Evolutionary conservation across 108 stramenopile genomes (phyloP), one percentile per base, ranked within the genome.

Genomic region (Pseudonitzschia multiseries): DNA sequence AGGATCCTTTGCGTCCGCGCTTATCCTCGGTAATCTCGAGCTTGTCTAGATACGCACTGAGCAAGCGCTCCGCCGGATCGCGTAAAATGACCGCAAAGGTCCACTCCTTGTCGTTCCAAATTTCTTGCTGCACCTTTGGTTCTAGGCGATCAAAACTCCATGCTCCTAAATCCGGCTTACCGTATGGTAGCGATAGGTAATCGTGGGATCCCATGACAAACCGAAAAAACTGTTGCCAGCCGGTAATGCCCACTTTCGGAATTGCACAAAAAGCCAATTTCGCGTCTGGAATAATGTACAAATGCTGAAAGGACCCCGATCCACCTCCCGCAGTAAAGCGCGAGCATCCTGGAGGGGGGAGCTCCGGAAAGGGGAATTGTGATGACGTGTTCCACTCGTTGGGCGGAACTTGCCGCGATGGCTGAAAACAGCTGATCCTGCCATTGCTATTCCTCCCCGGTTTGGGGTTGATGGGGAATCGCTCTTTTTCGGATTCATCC

Each of bases 181-280:
- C 71, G 31, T 87, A 77, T 8, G 86, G 86, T 3, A 81, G 17
- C 4, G 80, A 78, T 8, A 75, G 77, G 48, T 86, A 86, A 72
- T 86, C 85, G 31, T 78, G 77, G 33, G 85, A 79, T 15, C 84
- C 84, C 29, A 79, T 65, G 26, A 71, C 71, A 61, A 76, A 78
- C 22, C 74, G 53, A 73, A 71, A 63, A 70, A 84, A 81, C 52
- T 81, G 76, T 54, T 81, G 43, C 85, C 85, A 86, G 61, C 79
- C 73, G 0, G 85, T 83, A 27, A 86, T 71, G 27, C 69, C 74
- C 53, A 73, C 79, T 59, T 86, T 86, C n/a, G 85, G 82, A 2
- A 86, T 83, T 2, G 82, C 85, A 73, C 85, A 86, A 72, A 86
- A 81, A 28, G 77, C 77, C 20, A 86, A 76, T 63, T 81, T 86